Evolutionary conservation across 768 basidiomycete species (phyloP).

Genomic region (Lactarius vividus): DNA sequence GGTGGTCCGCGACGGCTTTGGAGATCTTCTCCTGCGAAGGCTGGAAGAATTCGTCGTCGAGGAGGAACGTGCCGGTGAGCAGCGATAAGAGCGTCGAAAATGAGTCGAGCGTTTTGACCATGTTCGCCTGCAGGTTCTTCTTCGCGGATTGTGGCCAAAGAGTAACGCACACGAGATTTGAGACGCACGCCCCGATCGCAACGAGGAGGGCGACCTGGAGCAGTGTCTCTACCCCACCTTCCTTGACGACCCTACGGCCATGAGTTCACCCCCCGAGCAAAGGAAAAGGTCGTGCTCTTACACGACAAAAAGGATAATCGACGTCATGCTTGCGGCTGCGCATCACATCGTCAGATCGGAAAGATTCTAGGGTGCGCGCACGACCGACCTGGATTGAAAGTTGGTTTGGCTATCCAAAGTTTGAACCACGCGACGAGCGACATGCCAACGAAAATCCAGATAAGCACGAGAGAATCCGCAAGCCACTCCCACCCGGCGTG

Average conservation of each 20-base stretch:
- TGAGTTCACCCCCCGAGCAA: background rate
- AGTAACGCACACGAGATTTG: conserved; percentile 79
- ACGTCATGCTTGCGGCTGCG: conserved; percentile 79
- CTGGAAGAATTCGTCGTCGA: conserved; percentile 63
- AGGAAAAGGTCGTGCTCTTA: conserved; percentile 34
- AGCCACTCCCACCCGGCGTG: conserved; percentile 69
- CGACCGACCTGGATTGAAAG: conserved; percentile 77
- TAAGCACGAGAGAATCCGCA: conserved; percentile 68
- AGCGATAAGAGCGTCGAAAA: conserved; percentile 83
- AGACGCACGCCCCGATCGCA: conserved; percentile 67
- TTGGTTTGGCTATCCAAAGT: conserved; percentile 84
- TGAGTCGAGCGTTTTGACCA: conserved; percentile 82
- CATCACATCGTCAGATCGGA: conserved; percentile 6
- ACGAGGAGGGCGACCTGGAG: conserved; percentile 76
- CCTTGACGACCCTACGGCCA: conserved; percentile 68
- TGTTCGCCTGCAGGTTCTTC: conserved; percentile 74
- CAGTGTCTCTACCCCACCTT: conserved; percentile 77
- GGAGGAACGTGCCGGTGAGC: conserved; percentile 81
- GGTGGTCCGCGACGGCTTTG: conserved; percentile 79
- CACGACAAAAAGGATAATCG: conserved; percentile 83
- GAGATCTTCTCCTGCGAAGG: conserved; percentile 64
- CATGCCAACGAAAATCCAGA: conserved; percentile 85
- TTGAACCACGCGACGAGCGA: conserved; percentile 87
- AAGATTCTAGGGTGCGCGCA: background rate
- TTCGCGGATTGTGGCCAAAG: conserved; percentile 89